A percentile compares a stretch with the other conserved stretches of the same genome.
These are phyloP conservation scores for Geosmithia putterillii DNA, from an alignment of 2,329 filamentous ascomycete genomes.

Conservation along the genomic window DNA sequence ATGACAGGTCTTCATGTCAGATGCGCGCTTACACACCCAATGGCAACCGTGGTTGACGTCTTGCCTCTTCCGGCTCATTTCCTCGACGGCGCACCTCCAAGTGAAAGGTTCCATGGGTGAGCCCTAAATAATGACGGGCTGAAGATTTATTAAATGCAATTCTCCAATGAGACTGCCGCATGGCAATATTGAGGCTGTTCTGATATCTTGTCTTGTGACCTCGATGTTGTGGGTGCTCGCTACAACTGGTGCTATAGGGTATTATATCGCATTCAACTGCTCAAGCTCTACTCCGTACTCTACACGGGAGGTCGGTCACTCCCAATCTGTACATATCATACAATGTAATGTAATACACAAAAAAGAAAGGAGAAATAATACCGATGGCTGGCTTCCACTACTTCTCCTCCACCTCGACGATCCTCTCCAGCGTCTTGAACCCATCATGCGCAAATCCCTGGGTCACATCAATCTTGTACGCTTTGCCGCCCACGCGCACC, in stretches of 20 bases:
- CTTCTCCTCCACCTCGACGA: slow-evolving; percentile 25
- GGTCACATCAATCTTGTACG: slow-evolving; percentile 46
- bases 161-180: too few species aligned
- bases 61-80: not conserved
- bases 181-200: too few species aligned
- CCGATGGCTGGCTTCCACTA: not conserved
- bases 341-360: not conserved
- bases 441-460: slow-evolving; percentile 46
- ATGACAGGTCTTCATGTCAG: not conserved
- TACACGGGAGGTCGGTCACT: too few species aligned
- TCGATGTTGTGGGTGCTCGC: too few species aligned
- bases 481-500: slow-evolving; percentile 31
- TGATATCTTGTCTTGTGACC: too few species aligned
- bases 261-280: too few species aligned
- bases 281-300: too few species aligned
- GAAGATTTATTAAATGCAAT: too few species aligned
- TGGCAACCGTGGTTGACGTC: not conserved
- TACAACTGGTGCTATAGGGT: too few species aligned
- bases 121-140: too few species aligned
- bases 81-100: not conserved
- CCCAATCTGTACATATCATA: too few species aligned
- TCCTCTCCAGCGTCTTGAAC: slow-evolving; percentile 43
- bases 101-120: not conserved
- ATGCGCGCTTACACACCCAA: not conserved
- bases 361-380: not conserved